Conservation (phyloP, 2,329 filamentous ascomycete species). For the Neocucurbitaria cava region DNA sequence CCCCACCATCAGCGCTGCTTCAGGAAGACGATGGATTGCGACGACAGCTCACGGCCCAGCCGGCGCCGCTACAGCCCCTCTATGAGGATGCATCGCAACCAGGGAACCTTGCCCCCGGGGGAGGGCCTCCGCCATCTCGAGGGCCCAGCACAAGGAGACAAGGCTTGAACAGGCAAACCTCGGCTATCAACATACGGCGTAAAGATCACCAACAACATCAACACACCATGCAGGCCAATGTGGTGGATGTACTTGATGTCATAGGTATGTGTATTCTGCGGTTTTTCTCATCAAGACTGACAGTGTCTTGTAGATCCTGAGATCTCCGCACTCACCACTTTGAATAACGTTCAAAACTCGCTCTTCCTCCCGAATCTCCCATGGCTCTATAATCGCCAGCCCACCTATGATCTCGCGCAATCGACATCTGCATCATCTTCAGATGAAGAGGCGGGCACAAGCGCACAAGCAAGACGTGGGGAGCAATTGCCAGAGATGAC, state of each 20-base stretch:
- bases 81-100: slow-evolving; percentile 33
- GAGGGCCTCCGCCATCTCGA: slow-evolving; percentile 22
- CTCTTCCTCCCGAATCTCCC: slow-evolving; percentile 84
- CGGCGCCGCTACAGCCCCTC: slow-evolving; percentile 39
- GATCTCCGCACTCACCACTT: slow-evolving; percentile 79
- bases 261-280: slow-evolving; percentile 61
- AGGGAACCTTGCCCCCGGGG: slow-evolving; percentile 8
- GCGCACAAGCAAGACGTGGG: slow-evolving; percentile 14
- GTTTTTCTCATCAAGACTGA: slow-evolving; percentile 37
- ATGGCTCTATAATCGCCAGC: slow-evolving; percentile 73
- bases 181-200: slow-evolving; percentile 37
- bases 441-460: slow-evolving; percentile 29
- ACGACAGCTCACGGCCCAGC: slow-evolving; percentile 34
- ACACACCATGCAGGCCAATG: slow-evolving; percentile 61
- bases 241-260: slow-evolving; percentile 73
- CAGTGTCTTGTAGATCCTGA: slow-evolving; percentile 70
- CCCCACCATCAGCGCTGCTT: slow-evolving; percentile 29
- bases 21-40: slow-evolving; percentile 35
- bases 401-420: slow-evolving; percentile 75
- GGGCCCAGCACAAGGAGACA: slow-evolving; percentile 22
- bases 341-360: slow-evolving; percentile 93
- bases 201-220: slow-evolving; percentile 40
- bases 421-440: slow-evolving; percentile 43
- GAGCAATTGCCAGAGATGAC: slow-evolving; percentile 25
- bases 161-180: slow-evolving; percentile 27